Percentiles rank a stretch among this genome's conserved stretches.
phyloP scores from a whole-genome alignment of 805 yeast genomes.

The Saccharomycopsis malanga region DNA sequence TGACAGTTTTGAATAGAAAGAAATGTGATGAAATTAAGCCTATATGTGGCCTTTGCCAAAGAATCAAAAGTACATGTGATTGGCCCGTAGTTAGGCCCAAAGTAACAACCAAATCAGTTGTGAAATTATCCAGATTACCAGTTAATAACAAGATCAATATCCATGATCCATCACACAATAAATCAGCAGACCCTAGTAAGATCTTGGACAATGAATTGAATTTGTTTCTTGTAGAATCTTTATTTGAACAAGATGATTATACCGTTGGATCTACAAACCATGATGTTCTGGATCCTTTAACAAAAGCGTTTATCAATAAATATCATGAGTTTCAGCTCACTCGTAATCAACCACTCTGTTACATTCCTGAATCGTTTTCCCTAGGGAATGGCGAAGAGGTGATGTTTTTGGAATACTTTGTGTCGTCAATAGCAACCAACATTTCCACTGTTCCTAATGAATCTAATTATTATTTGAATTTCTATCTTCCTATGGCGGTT shows the following conservation, averaged over 20 bases:
- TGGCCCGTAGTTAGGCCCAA: background rate
- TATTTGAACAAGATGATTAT: no score
- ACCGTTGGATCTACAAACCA: no score
- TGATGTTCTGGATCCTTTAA: no score
- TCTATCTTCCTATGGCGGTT: slow-evolving; percentile 16
- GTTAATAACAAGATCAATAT: no score
- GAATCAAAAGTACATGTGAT: slow-evolving; percentile 3
- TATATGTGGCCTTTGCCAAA: slow-evolving; percentile 11
- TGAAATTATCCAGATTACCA: no score
- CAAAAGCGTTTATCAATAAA: no score
- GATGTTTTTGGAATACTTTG: slow-evolving; percentile 10
- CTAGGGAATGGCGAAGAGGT: slow-evolving; percentile 4
- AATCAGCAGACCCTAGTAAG: no score
- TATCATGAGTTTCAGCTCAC: background rate
- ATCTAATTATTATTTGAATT: slow-evolving; percentile 12
- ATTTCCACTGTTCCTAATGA: slow-evolving; percentile 13
- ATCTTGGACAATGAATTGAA: no score
- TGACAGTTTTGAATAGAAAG: slow-evolving; percentile 8
- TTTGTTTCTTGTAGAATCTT: no score
- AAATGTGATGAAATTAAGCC: slow-evolving; percentile 17
- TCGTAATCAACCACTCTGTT: slow-evolving; percentile 5
- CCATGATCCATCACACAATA: no score
- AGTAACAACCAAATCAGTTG: no score
- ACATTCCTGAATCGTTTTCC: slow-evolving; percentile 2
- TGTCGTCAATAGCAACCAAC: slow-evolving; percentile 8